phyloP scores from a whole-genome alignment of 495 filamentous ascomycete genomes.

The Aspergillus conjunctus region DNA sequence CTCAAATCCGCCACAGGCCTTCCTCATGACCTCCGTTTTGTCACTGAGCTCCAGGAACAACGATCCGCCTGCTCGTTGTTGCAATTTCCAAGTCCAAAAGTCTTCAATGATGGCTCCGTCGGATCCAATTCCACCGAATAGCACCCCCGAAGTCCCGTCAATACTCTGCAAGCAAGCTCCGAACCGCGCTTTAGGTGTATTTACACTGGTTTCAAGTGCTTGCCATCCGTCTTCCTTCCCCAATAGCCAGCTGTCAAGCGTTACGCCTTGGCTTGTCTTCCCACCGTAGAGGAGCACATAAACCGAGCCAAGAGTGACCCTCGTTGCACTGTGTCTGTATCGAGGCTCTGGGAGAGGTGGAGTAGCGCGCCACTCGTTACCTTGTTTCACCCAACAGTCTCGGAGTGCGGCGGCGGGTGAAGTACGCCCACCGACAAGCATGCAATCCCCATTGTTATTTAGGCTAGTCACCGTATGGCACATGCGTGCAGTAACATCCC shows the following conservation, averaged over 20 bases:
- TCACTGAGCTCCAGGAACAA: conserved; percentile 32
- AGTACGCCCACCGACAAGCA: conserved; percentile 77
- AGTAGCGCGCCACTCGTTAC: conserved; percentile 60
- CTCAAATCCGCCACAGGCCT: conserved; percentile 24
- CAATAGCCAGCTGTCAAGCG: conserved; percentile 64
- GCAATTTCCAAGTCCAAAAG: conserved; percentile 58
- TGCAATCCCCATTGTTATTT: conserved; percentile 41
- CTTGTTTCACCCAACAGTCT: conserved; percentile 73
- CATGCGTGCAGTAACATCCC: conserved; percentile 60
- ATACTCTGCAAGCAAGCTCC: conserved; percentile 56
- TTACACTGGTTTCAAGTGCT: conserved; percentile 40
- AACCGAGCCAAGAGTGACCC: conserved; percentile 46
- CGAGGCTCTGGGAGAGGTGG: conserved; percentile 64
- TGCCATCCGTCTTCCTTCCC: conserved; percentile 61
- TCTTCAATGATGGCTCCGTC: conserved; percentile 62
- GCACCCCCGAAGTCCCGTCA: conserved; percentile 50
- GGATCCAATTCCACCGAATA: conserved; percentile 66
- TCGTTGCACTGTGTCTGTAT: conserved; percentile 69
- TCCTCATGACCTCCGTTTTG: conserved; percentile 26
- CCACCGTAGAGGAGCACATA: conserved; percentile 70
- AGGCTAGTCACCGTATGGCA: conserved; percentile 74
- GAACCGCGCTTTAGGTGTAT: conserved; percentile 56
- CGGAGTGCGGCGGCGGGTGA: conserved; percentile 66
- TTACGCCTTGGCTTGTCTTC: conserved; percentile 56
- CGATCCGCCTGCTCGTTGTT: conserved; percentile 27